A percentile compares a stretch with the other conserved stretches of the same genome.
Evolutionary conservation across 495 filamentous ascomycete genomes (phyloP).

Genomic region (Neurospora sp.): DNA sequence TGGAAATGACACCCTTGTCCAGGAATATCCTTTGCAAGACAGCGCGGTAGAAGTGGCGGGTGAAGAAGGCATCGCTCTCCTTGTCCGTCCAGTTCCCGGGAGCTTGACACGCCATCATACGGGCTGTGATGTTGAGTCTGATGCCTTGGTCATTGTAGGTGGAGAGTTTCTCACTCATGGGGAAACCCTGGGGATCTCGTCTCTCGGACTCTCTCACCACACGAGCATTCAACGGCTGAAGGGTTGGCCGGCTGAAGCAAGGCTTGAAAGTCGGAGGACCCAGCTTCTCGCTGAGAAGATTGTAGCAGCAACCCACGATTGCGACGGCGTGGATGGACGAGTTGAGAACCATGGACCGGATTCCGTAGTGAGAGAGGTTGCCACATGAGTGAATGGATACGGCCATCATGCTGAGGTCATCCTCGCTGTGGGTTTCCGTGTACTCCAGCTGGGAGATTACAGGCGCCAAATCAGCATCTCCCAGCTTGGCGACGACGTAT

Average conservation of each 20-base stretch:
- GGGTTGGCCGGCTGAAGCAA: conserved; percentile 50
- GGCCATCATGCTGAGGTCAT: conserved; percentile 57
- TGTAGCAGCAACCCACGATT: conserved; percentile 97
- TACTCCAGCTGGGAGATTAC: conserved; percentile 37
- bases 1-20: conserved; percentile 62
- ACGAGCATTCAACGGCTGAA: conserved; percentile 47
- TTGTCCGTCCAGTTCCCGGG: conserved; percentile 78
- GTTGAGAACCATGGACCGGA: conserved; percentile 75
- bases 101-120: conserved; percentile 95
- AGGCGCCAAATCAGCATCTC: conserved; percentile 49
- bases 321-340: conserved; percentile 78
- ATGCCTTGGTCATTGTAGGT: conserved; percentile 53
- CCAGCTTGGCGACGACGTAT: conserved; percentile 50
- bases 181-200: conserved; percentile 82
- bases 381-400: conserved; percentile 95
- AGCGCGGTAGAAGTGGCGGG: conserved; percentile 85
- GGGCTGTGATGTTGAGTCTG: conserved; percentile 85
- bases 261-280: conserved; percentile 79
- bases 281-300: conserved; percentile 82
- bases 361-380: conserved; percentile 89
- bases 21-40: conserved; percentile 84
- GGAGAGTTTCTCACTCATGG: conserved; percentile 71
- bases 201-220: conserved; percentile 41
- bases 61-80: conserved; percentile 83
- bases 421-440: conserved; percentile 15